phyloP scores from a whole-genome alignment of 148 eudicot genomes.

The Persicaria maculosa region DNA sequence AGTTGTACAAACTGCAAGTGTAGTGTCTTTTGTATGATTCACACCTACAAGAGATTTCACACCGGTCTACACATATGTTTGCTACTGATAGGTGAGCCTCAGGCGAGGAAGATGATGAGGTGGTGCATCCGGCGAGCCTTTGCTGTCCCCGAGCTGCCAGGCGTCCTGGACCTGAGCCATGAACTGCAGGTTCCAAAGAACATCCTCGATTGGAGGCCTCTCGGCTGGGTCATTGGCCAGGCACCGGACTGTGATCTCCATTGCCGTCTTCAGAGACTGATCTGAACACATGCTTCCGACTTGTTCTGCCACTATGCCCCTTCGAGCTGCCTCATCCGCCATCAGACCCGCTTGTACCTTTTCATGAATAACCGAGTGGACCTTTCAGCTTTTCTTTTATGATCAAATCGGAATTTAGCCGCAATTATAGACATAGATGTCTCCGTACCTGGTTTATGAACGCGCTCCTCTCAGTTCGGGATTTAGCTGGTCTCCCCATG shows the following conservation, averaged over 20 bases:
- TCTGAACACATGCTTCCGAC: slow-evolving; percentile 42
- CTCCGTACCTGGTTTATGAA: slow-evolving; percentile 48
- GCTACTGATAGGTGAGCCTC: slow-evolving; percentile 16
- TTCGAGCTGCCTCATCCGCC: slow-evolving; percentile 45
- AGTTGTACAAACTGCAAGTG: neutral
- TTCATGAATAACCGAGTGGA: neutral
- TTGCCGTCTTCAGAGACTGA: slow-evolving; percentile 71
- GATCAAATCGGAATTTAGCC: neutral
- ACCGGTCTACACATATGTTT: neutral
- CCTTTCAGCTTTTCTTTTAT: neutral
- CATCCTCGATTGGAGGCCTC: slow-evolving; percentile 84
- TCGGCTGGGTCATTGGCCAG: slow-evolving; percentile 39
- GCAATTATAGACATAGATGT: neutral
- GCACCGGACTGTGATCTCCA: slow-evolving; percentile 70
- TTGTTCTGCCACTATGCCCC: slow-evolving; percentile 48
- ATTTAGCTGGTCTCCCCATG: slow-evolving; percentile 44
- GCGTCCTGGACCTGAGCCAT: slow-evolving; percentile 94
- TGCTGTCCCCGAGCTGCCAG: slow-evolving; percentile 49
- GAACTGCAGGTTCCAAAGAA: slow-evolving; percentile 92
- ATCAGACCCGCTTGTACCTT: slow-evolving; percentile 49
- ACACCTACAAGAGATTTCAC: neutral
- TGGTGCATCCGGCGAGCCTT: slow-evolving; percentile 40
- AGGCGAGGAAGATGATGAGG: slow-evolving; percentile 30
- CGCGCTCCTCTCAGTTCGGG: slow-evolving; percentile 43
- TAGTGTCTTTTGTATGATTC: neutral